Base-by-base conservation (phyloP, 106 monocot species). In the Xerophyta viscosa region DNA sequence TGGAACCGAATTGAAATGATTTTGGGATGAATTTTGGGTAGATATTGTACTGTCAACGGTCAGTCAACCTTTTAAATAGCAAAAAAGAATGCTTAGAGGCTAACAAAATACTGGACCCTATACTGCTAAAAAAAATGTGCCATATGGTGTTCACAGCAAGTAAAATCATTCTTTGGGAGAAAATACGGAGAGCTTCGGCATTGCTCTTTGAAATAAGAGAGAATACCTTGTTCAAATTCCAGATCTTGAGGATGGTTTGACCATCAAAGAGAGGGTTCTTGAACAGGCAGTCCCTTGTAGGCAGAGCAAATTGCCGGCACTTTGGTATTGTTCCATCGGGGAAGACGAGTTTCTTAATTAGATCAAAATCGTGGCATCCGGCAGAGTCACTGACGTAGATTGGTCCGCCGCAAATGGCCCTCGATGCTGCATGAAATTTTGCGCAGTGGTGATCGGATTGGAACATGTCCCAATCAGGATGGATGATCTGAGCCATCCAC, bases 391-490 rank as follows among this genome's bases (percentile, higher is more conserved):
- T 79, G 21, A 73, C 55, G 18, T 79, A 79, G 18, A 79, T 44
- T 0, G 73, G 79, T 2, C 79, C 79, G n/a, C 79, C 79, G 37
- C 61, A 80, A 26, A 80, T 65, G 24, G 79, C 79, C 36, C 79
- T 42, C 2, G 79, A 70, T 1, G 51, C 79, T 0, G 69, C 79
- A 20, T 80, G 79, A 61, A 66, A 80, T 27, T 46, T 36, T 19
- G 65, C 73, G 22, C 74, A 80, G 3, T 31, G 22, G 31, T 80
- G 74, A 26, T 73, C 74, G 12, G 69, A 66, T 25, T 70, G 69
- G 55, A 80, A 80, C 79, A 80, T 80, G 70, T 80, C 74, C 79
- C 79, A 80, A 23, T 74, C 73, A 2, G 79, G 79, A 37, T 56
- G 68, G n/a, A 79, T 69, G 27, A 73, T 63, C 50, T 73, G 64